These are phyloP conservation scores for Penicillium oxalicum DNA, from an alignment of 2,329 filamentous ascomycete genomes.

Conservation along the genomic window DNA sequence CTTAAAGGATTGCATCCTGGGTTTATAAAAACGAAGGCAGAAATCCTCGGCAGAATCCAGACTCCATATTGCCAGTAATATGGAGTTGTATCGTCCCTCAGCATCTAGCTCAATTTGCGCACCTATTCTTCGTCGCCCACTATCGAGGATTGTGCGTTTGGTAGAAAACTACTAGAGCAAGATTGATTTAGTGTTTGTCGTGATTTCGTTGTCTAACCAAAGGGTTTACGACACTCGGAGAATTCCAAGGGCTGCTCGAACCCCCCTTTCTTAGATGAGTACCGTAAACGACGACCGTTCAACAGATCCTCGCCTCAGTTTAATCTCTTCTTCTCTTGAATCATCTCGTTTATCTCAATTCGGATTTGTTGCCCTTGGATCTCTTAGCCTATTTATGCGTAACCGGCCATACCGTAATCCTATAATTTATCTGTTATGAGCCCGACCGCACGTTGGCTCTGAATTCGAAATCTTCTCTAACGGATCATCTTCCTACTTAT, in stretches of 20 bases:
- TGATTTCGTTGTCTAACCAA: constrained; percentile 1
- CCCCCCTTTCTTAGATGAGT: neutral
- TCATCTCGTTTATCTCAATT: neutral
- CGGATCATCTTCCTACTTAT: no score
- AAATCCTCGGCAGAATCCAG: no score
- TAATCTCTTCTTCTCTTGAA: neutral
- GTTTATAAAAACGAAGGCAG: no score
- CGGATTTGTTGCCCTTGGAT: neutral
- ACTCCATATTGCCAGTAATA: no score
- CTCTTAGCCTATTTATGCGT: neutral
- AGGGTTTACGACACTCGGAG: neutral
- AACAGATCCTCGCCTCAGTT: neutral
- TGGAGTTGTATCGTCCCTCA: no score
- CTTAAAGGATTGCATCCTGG: no score
- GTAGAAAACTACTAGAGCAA: neutral
- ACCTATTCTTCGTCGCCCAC: neutral
- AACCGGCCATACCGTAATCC: neutral
- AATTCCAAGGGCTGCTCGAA: neutral
- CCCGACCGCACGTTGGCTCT: no score
- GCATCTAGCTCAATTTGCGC: no score
- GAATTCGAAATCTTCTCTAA: no score
- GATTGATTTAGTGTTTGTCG: neutral
- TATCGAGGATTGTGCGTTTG: neutral
- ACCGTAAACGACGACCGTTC: neutral
- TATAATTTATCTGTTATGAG: neutral